A percentile compares a stretch with the other conserved stretches of the same genome.
Evolutionary conservation across 306 rosid species (phyloP).

Genomic region (Senna siamea): DNA sequence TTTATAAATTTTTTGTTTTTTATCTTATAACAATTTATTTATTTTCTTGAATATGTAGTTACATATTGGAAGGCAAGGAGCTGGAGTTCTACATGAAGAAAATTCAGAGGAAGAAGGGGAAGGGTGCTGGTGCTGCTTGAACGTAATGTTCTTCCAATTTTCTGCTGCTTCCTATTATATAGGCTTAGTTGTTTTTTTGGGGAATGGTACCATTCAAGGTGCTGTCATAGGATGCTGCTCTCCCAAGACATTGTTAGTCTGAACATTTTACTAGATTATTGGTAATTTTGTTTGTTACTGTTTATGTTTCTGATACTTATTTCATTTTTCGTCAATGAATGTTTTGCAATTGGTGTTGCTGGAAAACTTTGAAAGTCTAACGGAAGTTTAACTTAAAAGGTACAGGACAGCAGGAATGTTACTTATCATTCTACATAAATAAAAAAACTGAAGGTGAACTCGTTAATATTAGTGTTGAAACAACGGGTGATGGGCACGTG

Average conservation of each 20-base stretch:
- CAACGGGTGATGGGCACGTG: too few relatives aligned
- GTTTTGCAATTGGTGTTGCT: not conserved
- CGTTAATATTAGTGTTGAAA: too few relatives aligned
- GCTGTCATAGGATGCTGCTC: slow-evolving; percentile 11
- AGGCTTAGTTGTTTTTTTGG: slow-evolving; percentile 4
- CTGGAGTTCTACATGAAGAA: slow-evolving; percentile 55
- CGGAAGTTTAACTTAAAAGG: not conserved
- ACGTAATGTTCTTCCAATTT: not conserved
- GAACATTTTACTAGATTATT: not conserved
- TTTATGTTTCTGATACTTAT: not conserved
- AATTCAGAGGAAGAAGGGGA: slow-evolving; percentile 54
- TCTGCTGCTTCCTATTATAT: not conserved
- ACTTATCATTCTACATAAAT: too few relatives aligned
- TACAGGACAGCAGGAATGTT: too few relatives aligned
- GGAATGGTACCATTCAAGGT: not conserved
- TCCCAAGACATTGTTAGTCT: not conserved
- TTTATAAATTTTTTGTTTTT: not conserved
- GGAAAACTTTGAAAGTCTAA: not conserved
- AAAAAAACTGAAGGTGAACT: too few relatives aligned
- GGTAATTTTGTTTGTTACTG: slow-evolving; percentile 20
- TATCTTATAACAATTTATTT: not conserved
- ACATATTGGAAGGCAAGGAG: slow-evolving; percentile 57
- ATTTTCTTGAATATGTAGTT: slow-evolving; percentile 31
- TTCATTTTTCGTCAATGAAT: slow-evolving; percentile 22
- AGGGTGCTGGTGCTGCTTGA: slow-evolving; percentile 52